Conservation (phyloP, 2,329 filamentous ascomycete genomes). For the Escovopsis sp. region DNA sequence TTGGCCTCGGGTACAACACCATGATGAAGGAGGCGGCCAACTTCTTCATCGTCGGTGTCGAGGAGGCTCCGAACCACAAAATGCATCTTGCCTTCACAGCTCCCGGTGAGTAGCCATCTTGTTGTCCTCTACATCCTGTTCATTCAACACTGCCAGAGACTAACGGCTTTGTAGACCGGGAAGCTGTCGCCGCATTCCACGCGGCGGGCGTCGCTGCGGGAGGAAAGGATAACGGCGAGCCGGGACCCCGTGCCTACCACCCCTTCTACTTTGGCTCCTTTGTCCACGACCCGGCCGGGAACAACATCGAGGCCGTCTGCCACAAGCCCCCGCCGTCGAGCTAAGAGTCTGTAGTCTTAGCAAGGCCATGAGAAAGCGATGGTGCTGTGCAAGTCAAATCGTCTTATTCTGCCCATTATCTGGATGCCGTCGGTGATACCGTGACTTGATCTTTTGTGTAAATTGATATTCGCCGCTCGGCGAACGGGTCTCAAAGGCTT, state of each 20-base stretch:
- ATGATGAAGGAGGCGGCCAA: conserved; percentile 9
- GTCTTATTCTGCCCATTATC: too few species aligned
- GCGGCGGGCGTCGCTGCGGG: conserved; percentile 22
- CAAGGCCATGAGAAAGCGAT: not conserved
- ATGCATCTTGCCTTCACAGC: conserved; percentile 19
- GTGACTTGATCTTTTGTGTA: too few species aligned
- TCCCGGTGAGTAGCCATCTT: conserved; percentile 11
- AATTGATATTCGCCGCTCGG: too few species aligned
- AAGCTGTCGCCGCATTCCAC: conserved; percentile 27
- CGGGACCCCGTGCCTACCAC: conserved; percentile 25
- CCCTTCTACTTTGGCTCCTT: conserved; percentile 31
- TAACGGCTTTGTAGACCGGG: conserved; percentile 15
- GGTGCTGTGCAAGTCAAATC: too few species aligned
- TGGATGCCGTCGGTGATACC: too few species aligned
- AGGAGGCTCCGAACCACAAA: conserved; percentile 5
- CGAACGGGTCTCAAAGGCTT: too few species aligned
- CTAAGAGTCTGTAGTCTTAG: not conserved
- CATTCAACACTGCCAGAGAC: not conserved
- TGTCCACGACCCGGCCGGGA: conserved; percentile 28
- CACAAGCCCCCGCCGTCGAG: not conserved
- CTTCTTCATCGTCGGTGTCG: conserved; percentile 18
- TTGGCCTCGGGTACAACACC: conserved; percentile 18
- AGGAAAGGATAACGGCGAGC: conserved; percentile 27
- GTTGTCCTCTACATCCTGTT: not conserved
- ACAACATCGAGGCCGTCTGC: conserved; percentile 27